These are phyloP conservation scores for Oehlia diaphana DNA, from an alignment of 192 early-diverging fungal species.

Conservation along the genomic window DNA sequence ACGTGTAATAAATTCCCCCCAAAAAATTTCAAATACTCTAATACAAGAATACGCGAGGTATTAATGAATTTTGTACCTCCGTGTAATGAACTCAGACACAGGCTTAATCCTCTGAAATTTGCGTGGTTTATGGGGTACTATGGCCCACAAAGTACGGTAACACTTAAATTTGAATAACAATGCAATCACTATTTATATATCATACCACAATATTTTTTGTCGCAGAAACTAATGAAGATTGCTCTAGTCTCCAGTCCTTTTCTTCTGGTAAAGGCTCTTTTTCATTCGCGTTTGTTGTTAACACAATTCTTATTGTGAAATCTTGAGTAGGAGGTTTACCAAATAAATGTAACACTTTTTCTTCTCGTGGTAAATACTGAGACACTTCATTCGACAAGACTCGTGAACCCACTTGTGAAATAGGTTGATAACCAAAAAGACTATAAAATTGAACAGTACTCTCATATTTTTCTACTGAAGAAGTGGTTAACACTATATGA, in stretches of 20 bases:
- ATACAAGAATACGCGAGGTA: too few species aligned
- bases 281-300: neutral
- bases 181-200: too few species aligned
- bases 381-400: too few species aligned
- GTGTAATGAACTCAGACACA: too few species aligned
- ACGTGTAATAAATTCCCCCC: too few species aligned
- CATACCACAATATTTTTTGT: constrained; percentile 15
- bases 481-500: neutral
- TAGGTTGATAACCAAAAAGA: neutral
- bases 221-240: neutral
- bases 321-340: neutral
- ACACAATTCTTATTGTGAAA: constrained; percentile 17
- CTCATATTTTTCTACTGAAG: neutral
- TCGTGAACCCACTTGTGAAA: neutral
- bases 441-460: constrained; percentile 2
- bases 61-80: too few species aligned
- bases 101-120: too few species aligned
- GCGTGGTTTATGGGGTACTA: too few species aligned
- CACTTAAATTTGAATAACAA: too few species aligned
- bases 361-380: neutral
- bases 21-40: too few species aligned
- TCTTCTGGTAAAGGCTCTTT: neutral
- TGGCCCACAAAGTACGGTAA: too few species aligned
- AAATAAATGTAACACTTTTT: constrained; percentile 12
- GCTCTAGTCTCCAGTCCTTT: constrained; percentile 16